Conservation (phyloP, 2,329 filamentous ascomycete species). For the Magnaporthales sp. region DNA sequence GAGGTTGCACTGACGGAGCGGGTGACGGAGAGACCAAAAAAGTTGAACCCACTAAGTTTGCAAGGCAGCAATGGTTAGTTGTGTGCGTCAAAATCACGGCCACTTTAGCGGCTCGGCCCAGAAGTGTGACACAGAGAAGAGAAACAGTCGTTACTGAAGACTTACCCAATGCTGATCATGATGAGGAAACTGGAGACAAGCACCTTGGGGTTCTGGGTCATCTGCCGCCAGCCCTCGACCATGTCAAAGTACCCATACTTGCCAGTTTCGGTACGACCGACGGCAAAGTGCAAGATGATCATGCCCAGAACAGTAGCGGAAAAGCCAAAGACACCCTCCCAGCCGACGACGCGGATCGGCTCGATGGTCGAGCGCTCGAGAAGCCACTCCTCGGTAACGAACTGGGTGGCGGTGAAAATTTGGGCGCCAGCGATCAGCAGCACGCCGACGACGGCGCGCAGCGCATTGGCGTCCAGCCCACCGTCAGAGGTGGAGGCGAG, state of each 20-base stretch:
- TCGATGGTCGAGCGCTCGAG: slow-evolving; percentile 58
- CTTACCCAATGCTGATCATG: slow-evolving; percentile 95
- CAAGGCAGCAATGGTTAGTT: background rate
- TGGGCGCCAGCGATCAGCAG: slow-evolving; percentile 88
- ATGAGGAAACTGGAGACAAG: slow-evolving; percentile 75
- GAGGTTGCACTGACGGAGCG: slow-evolving; percentile 84
- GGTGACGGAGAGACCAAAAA: slow-evolving; percentile 93
- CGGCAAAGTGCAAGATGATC: slow-evolving; percentile 65
- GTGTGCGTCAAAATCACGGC: background rate
- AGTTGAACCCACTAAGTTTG: slow-evolving; percentile 83
- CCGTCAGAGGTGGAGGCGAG: slow-evolving; percentile 24
- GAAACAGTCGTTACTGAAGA: slow-evolving; percentile 10
- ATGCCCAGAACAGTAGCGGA: slow-evolving; percentile 69
- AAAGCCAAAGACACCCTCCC: slow-evolving; percentile 93
- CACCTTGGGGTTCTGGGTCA: slow-evolving; percentile 63
- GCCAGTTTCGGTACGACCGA: slow-evolving; percentile 69
- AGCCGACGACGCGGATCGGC: slow-evolving; percentile 85
- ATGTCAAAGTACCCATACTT: slow-evolving; percentile 84
- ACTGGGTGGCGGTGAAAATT: slow-evolving; percentile 94
- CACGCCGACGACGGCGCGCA: slow-evolving; percentile 72
- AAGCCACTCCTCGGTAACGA: slow-evolving; percentile 92
- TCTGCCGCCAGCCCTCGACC: slow-evolving; percentile 73
- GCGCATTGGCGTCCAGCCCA: slow-evolving; percentile 35
- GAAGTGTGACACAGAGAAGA: background rate
- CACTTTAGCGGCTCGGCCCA: background rate